A percentile compares a stretch with the other conserved stretches of the same genome.
Evolutionary conservation across 1,284 basidiomycete species (phyloP).

Genomic region (Cutaneotrichosporon dermatis): DNA sequence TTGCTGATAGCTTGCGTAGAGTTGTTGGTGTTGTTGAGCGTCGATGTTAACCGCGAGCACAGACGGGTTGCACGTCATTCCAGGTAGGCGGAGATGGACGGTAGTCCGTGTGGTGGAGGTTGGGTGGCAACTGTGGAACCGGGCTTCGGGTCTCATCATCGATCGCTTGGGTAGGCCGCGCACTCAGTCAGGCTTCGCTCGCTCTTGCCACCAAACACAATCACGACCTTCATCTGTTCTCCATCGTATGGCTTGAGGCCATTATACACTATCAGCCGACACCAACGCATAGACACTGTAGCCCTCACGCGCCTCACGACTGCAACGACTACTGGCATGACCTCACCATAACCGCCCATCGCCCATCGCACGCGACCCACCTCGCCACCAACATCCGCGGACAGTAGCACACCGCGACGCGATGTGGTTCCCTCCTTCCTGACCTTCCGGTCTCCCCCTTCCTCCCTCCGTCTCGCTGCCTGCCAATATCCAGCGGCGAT

Average conservation of each 20-base stretch:
- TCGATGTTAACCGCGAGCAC: too few species aligned
- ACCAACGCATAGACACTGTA: too few species aligned
- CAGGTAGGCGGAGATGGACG: background rate
- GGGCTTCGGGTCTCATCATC: too few species aligned
- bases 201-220: background rate
- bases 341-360: too few species aligned
- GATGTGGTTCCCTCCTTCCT: slow-evolving; percentile 44
- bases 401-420: background rate
- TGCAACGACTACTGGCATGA: background rate
- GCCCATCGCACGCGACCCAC: background rate
- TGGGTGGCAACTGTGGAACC: slow-evolving; percentile 6
- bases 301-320: too few species aligned
- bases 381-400: background rate
- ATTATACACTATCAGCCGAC: too few species aligned
- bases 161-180: too few species aligned
- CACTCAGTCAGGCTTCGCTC: too few species aligned
- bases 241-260: too few species aligned
- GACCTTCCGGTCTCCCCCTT: slow-evolving; percentile 29
- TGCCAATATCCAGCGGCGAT: slow-evolving; percentile 75
- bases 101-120: background rate
- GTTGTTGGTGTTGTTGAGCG: background rate
- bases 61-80: background rate
- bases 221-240: too few species aligned
- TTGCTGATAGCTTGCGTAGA: background rate
- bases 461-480: slow-evolving; percentile 59